A percentile compares a stretch with the other conserved stretches of the same genome.
Conservation (phyloP, 371 early-diverging fungal genomes). For the Mortierella sp. region DNA sequence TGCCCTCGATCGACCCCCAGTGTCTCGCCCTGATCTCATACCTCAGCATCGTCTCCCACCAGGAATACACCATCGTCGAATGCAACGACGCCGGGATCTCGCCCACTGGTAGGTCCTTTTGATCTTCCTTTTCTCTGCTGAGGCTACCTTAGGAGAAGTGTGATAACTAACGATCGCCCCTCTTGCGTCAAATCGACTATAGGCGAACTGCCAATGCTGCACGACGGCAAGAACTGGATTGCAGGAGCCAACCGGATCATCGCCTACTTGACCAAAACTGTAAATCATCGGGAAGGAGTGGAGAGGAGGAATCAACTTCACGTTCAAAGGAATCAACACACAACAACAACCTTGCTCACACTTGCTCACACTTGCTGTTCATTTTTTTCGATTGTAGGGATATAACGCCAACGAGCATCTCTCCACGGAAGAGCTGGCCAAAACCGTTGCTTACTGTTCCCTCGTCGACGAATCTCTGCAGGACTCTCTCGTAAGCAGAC, state of each 20-base stretch:
- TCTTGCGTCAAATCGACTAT: too few species aligned
- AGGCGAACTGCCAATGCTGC: constrained; percentile 76
- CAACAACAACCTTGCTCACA: background rate
- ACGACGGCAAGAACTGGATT: constrained; percentile 71
- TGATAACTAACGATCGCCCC: background rate
- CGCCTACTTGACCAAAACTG: constrained; percentile 61
- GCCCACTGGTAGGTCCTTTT: constrained; percentile 62
- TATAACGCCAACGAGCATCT: constrained; percentile 65
- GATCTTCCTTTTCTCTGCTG: background rate
- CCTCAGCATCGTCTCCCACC: constrained; percentile 62
- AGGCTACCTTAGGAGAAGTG: too few species aligned
- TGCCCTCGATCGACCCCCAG: constrained; percentile 73
- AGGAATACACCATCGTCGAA: constrained; percentile 59
- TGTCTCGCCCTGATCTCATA: constrained; percentile 69
- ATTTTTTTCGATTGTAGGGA: constrained; percentile 20
- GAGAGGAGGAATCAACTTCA: background rate
- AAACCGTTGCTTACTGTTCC: constrained; percentile 65
- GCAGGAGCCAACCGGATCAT: constrained; percentile 71
- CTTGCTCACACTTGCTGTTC: background rate
- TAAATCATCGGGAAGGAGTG: constrained; percentile 13
- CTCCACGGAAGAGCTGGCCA: constrained; percentile 64
- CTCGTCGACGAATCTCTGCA: constrained; percentile 66
- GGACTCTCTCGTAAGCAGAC: constrained; percentile 65
- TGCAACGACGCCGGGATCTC: constrained; percentile 70
- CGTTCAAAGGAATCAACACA: background rate